These are phyloP conservation scores for Yamadazyma olivae DNA, from an alignment of 805 yeast genomes.

Conservation along the genomic window DNA sequence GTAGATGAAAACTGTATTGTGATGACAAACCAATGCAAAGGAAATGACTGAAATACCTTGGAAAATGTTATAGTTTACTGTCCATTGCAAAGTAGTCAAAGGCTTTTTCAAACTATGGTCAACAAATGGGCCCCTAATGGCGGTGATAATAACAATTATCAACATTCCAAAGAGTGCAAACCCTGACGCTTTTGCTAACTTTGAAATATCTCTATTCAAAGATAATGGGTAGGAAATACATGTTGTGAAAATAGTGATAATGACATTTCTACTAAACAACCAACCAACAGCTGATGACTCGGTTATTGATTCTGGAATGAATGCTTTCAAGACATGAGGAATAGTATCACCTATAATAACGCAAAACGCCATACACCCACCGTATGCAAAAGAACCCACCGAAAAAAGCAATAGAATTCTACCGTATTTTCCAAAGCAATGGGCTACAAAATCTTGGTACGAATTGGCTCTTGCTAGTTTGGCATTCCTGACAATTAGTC, in stretches of 20 bases:
- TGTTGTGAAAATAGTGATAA: slow-evolving; percentile 66
- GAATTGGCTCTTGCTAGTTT: slow-evolving; percentile 71
- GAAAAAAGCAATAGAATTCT: slow-evolving; percentile 63
- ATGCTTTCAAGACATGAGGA: slow-evolving; percentile 77
- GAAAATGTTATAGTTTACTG: slow-evolving; percentile 64
- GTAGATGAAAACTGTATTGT: slow-evolving; percentile 86
- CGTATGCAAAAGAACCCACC: slow-evolving; percentile 88
- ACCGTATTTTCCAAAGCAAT: slow-evolving; percentile 76
- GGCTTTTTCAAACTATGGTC: slow-evolving; percentile 47
- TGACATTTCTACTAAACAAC: slow-evolving; percentile 62
- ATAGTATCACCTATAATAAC: slow-evolving; percentile 94
- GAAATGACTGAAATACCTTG: slow-evolving; percentile 94
- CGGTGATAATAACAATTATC: slow-evolving; percentile 69
- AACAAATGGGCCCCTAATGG: slow-evolving; percentile 67
- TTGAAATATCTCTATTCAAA: slow-evolving; percentile 74
- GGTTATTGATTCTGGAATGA: slow-evolving; percentile 49
- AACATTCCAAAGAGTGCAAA: slow-evolving; percentile 84
- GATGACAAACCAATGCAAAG: slow-evolving; percentile 94
- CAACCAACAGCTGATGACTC: slow-evolving; percentile 28
- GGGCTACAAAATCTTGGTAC: slow-evolving; percentile 81
- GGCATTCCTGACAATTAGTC: slow-evolving; percentile 79
- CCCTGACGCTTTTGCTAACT: slow-evolving; percentile 82
- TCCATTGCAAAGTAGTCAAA: slow-evolving; percentile 42
- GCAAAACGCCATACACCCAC: slow-evolving; percentile 92
- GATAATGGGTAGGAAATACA: slow-evolving; percentile 82